phyloP scores from a whole-genome alignment of 2,329 filamentous ascomycete species.

The Monilinia laxa region DNA sequence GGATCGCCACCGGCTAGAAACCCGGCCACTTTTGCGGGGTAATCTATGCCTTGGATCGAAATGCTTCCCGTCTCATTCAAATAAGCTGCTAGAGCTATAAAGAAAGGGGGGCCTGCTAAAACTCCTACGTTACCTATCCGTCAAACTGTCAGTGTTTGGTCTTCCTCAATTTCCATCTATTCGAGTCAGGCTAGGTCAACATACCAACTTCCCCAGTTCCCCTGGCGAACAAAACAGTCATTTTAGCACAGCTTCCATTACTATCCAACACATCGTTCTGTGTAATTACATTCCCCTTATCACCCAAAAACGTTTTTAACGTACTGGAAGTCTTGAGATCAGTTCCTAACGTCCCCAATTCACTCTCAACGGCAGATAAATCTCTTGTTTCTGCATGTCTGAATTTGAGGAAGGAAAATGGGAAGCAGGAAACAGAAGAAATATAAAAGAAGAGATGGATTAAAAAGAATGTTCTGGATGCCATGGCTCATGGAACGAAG shows the following conservation, averaged over 20 bases:
- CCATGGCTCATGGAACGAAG: neutral
- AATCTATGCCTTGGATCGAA: slow-evolving; percentile 54
- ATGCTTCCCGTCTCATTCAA: slow-evolving; percentile 45
- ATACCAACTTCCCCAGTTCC: slow-evolving; percentile 35
- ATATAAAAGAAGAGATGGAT: neutral
- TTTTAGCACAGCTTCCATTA: slow-evolving; percentile 33
- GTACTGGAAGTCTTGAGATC: slow-evolving; percentile 19
- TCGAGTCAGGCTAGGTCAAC: neutral
- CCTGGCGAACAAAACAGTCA: slow-evolving; percentile 36
- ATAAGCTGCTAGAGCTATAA: slow-evolving; percentile 34
- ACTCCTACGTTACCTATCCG: slow-evolving; percentile 36
- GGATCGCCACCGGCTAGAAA: slow-evolving; percentile 49
- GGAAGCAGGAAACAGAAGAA: neutral
- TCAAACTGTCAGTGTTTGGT: neutral
- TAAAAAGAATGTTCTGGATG: neutral
- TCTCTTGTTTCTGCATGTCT: neutral
- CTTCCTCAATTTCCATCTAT: neutral
- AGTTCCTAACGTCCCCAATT: slow-evolving; percentile 10
- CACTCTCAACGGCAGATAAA: slow-evolving; percentile 6
- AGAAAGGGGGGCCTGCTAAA: slow-evolving; percentile 36
- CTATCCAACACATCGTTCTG: slow-evolving; percentile 17
- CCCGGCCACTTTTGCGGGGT: slow-evolving; percentile 48
- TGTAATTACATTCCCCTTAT: slow-evolving; percentile 17
- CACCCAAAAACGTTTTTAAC: neutral
- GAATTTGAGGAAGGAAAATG: neutral